Evolutionary conservation across 2,329 filamentous ascomycete genomes (phyloP).

Genomic region (Seiridium cupressi): DNA sequence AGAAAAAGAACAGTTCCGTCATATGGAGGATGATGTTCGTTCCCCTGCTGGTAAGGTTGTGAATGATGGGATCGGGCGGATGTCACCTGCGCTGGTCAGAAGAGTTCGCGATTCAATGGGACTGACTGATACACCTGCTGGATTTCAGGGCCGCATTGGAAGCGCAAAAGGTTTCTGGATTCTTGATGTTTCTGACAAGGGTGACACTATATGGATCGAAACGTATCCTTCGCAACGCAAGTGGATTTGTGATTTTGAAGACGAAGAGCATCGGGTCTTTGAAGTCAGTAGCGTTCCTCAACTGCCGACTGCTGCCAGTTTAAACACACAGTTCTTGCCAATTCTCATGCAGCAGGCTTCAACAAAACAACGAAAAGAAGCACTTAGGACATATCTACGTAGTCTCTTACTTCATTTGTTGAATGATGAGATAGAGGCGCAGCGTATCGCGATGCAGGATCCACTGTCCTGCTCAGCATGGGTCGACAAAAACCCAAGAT

Average conservation of each 20-base stretch:
- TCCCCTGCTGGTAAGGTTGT: slow-evolving; percentile 47
- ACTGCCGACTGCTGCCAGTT: slow-evolving; percentile 46
- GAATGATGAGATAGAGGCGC: slow-evolving; percentile 46
- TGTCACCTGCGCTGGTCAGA: slow-evolving; percentile 59
- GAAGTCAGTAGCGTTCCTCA: slow-evolving; percentile 56
- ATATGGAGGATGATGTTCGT: slow-evolving; percentile 33
- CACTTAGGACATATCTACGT: slow-evolving; percentile 48
- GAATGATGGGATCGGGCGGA: slow-evolving; percentile 66
- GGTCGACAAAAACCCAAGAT: slow-evolving; percentile 37
- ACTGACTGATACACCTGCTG: slow-evolving; percentile 55
- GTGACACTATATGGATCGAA: slow-evolving; percentile 60
- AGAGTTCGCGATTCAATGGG: slow-evolving; percentile 50
- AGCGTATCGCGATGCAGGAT: slow-evolving; percentile 49
- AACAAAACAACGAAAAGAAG: slow-evolving; percentile 19
- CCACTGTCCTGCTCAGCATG: slow-evolving; percentile 52
- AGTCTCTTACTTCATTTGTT: slow-evolving; percentile 49
- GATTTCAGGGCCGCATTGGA: slow-evolving; percentile 68
- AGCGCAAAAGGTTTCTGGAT: slow-evolving; percentile 78
- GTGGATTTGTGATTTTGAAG: slow-evolving; percentile 52
- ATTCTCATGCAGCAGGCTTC: slow-evolving; percentile 62
- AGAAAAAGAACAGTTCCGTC: slow-evolving; percentile 42
- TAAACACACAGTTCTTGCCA: slow-evolving; percentile 69
- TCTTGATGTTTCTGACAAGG: slow-evolving; percentile 48
- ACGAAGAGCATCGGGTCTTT: slow-evolving; percentile 57
- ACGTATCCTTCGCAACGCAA: slow-evolving; percentile 68